phyloP scores from a whole-genome alignment of 306 rosid species.

The Coriaria nepalensis region DNA sequence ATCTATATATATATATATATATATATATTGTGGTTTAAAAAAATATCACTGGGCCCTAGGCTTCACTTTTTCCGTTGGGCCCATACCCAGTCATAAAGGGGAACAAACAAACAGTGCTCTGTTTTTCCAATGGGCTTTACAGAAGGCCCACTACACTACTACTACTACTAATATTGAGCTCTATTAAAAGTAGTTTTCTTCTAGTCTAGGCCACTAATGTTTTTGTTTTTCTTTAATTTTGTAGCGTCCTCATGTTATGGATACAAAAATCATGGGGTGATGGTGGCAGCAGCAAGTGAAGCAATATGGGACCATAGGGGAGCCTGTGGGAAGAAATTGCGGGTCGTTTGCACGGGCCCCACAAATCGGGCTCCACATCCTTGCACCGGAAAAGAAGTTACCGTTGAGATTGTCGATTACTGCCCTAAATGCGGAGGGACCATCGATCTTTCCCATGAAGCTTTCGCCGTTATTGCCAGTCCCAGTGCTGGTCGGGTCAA shows the following conservation, averaged over 20 bases:
- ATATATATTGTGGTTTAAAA: background rate
- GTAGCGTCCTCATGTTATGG: background rate
- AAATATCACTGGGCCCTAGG: background rate
- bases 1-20: no score
- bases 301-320: background rate
- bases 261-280: background rate
- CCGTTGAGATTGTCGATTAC: background rate
- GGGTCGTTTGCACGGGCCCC: background rate
- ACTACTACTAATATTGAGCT: no score
- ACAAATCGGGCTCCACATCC: background rate
- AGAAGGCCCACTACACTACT: no score
- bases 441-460: constrained; percentile 4
- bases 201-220: no score
- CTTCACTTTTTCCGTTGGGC: no score
- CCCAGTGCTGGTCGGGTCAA: background rate
- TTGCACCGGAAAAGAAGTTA: background rate
- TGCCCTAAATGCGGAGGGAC: constrained; percentile 1
- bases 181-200: no score
- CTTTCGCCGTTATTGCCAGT: background rate
- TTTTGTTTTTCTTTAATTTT: no score
- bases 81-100: no score
- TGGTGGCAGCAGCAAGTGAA: background rate
- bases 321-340: background rate
- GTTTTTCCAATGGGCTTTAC: no score
- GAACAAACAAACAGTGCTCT: no score